A percentile compares a stretch with the other conserved stretches of the same genome.
phyloP scores from a whole-genome alignment of 352 stramenopile species.

The Phytophthora sp. region DNA sequence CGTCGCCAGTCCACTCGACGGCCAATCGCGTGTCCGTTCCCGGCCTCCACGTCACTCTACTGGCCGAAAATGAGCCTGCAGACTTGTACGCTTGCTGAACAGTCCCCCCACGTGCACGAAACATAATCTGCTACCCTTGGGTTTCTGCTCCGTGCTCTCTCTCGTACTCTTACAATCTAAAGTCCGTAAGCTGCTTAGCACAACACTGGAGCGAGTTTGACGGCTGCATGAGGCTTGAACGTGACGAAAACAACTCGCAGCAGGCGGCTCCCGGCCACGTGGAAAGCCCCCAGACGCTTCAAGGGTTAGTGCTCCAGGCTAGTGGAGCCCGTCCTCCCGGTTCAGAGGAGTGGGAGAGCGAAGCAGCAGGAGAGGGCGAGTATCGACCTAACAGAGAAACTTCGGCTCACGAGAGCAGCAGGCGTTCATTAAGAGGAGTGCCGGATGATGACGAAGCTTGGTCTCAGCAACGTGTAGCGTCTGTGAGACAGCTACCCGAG shows the following conservation, averaged over 20 bases:
- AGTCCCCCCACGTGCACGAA: neutral
- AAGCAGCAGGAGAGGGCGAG: neutral
- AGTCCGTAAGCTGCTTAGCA: neutral
- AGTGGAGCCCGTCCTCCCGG: neutral
- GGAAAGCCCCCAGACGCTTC: neutral
- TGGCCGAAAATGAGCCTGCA: neutral
- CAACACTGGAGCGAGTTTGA: neutral
- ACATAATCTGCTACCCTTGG: neutral
- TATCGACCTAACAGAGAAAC: too few relatives aligned
- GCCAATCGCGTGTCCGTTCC: constrained; percentile 5
- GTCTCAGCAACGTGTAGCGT: neutral
- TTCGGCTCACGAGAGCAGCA: neutral
- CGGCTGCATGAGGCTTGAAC: neutral
- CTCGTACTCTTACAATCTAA: neutral
- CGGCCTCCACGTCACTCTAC: neutral
- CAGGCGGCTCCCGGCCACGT: neutral
- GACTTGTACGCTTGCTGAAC: neutral
- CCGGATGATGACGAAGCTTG: neutral
- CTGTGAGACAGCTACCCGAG: neutral
- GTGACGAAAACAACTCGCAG: neutral
- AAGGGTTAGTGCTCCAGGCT: constrained; percentile 6
- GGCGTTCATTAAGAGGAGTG: neutral
- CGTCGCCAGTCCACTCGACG: neutral
- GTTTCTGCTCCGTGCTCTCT: too few relatives aligned
- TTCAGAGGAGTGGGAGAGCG: constrained; percentile 3